Base-by-base conservation (phyloP, 2,329 filamentous ascomycete genomes). In the Teratosphaeriaceae sp. region DNA sequence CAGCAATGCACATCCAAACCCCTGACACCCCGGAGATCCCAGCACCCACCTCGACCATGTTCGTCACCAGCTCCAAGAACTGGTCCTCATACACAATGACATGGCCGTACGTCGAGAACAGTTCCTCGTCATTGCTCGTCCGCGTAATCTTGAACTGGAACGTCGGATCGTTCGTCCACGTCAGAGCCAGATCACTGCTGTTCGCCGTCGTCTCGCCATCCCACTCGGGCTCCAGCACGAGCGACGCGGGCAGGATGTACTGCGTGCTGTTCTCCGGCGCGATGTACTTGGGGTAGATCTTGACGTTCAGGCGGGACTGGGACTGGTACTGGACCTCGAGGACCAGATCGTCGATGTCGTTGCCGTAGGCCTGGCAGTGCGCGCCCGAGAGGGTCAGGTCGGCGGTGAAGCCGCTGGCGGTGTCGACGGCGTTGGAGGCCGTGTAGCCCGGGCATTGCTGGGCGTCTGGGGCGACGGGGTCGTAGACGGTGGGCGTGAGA, bases 11-110 rank as follows among this genome's bases (percentile, higher is more conserved):
- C 22, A 11, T n/a, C n/a, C n/a, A n/a, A n/a, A n/a, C n/a, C n/a
- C n/a, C n/a, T n/a, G n/a, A n/a, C n/a, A n/a, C n/a, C n/a, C n/a
- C n/a, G n/a, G n/a, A n/a, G n/a, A n/a, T n/a, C n/a, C n/a, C n/a
- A n/a, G 88, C 88, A 63, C 88, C 88, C 38, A 84, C 75, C 45
- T 82, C 72, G 0, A 84, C 84, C 12, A 88, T 61, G 20, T 71
- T 59, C 15, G 80, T 82, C 4, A 73, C 73, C 51, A 89, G 82
- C 54, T 88, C 85, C 31, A 88, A 76, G 61, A 87, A 89, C 54
- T 89, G 85, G 51, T 88, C 75, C 56, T 88, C 83, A 54, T 79
- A 89, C 0, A 89, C 77, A 12, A 89, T 64, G 9, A 77, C 73
- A 2, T 70, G 77, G 3, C 79, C 80, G 15, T 70, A 64, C 0